A percentile compares a stretch with the other conserved stretches of the same genome.
These are phyloP conservation scores for Calonectria honghensis DNA, from an alignment of 2,329 filamentous ascomycete genomes.

Conservation along the genomic window DNA sequence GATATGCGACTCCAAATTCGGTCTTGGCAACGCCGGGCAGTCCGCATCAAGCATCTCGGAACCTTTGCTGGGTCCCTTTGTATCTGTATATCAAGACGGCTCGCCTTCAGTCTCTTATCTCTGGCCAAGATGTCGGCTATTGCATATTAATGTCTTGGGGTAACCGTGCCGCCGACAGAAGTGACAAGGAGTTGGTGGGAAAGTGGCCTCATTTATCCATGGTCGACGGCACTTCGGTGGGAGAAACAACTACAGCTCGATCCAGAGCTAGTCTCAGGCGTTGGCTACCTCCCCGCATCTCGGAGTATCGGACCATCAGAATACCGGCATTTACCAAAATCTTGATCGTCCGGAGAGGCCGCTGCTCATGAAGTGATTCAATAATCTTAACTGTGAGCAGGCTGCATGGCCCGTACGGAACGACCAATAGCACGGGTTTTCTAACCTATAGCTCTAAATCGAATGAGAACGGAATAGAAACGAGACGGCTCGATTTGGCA, in stretches of 20 bases:
- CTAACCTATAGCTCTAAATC: background rate
- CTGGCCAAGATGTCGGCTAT: background rate
- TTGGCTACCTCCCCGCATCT: background rate
- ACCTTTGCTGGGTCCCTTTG: slow-evolving; percentile 15
- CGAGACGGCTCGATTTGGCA: background rate
- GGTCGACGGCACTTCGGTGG: background rate
- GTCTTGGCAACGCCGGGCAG: slow-evolving; percentile 2
- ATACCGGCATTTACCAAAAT: background rate
- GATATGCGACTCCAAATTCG: background rate
- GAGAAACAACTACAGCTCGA: background rate
- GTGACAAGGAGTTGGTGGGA: background rate
- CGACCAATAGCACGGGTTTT: background rate
- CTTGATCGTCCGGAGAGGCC: background rate
- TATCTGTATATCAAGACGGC: background rate
- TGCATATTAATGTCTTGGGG: background rate
- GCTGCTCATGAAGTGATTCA: background rate
- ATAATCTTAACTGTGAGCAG: background rate
- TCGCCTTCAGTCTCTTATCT: background rate
- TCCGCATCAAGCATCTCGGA: background rate
- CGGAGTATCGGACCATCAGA: too few species aligned
- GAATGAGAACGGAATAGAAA: slow-evolving; percentile 1
- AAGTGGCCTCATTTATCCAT: background rate
- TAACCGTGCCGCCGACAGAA: background rate
- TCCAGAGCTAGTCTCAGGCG: background rate
- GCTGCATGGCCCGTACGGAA: background rate